A percentile compares a stretch with the other conserved stretches of the same genome.
Conservation (phyloP, 116 monocot species). For the Cymodocea nodosa region DNA sequence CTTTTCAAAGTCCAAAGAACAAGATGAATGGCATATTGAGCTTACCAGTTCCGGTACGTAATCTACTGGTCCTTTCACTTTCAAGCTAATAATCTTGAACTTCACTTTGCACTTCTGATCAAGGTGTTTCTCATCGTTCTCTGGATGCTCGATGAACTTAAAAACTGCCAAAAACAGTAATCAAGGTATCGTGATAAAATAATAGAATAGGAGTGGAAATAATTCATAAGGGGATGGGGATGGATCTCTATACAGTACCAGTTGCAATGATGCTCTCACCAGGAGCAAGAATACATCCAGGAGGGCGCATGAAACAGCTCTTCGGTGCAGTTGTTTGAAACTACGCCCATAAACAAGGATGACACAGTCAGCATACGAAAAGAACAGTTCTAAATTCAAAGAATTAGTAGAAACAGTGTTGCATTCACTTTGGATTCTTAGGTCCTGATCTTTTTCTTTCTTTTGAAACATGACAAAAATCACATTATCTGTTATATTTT, state of each 20-base stretch:
- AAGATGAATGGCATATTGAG: not conserved
- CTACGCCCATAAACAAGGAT: conserved; percentile 17
- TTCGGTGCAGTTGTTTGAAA: conserved; percentile 79
- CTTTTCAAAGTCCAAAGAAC: not conserved
- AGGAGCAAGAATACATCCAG: conserved; percentile 48
- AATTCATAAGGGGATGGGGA: not conserved
- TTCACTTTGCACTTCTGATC: conserved; percentile 69
- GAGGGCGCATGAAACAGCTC: conserved; percentile 76
- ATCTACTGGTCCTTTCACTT: conserved; percentile 59
- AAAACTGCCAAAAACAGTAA: conserved; percentile 30
- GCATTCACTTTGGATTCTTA: too few species aligned
- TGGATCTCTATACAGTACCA: conserved; percentile 15
- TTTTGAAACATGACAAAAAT: too few species aligned
- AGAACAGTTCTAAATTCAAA: not conserved
- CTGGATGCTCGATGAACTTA: conserved; percentile 75
- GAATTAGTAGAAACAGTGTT: not conserved
- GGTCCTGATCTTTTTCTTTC: too few species aligned
- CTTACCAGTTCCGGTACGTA: conserved; percentile 75
- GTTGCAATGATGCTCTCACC: conserved; percentile 63
- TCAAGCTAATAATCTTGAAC: conserved; percentile 72
- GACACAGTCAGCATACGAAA: not conserved
- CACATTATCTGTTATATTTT: too few species aligned
- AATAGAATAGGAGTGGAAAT: not conserved
- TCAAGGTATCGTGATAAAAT: not conserved
- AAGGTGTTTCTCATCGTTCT: conserved; percentile 48